phyloP scores from a whole-genome alignment of 2,329 filamentous ascomycete genomes.

The Lachnellula arida region DNA sequence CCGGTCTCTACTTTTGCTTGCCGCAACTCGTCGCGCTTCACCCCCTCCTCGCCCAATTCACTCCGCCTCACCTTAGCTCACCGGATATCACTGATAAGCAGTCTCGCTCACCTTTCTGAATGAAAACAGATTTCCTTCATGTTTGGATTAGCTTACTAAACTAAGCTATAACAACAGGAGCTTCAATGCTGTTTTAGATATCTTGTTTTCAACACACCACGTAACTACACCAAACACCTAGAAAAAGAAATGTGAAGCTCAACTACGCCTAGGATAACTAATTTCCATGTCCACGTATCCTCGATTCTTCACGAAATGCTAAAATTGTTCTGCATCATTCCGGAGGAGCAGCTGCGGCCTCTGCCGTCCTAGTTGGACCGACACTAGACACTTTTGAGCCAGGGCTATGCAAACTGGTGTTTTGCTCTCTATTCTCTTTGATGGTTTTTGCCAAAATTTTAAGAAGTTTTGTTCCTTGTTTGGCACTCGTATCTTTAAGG shows the following conservation, averaged over 20 bases:
- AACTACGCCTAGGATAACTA: conserved; percentile 1
- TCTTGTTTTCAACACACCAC: conserved; percentile 9
- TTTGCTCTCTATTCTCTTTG: conserved; percentile 5
- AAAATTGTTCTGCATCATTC: conserved; percentile 9
- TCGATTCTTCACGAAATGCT: conserved; percentile 7
- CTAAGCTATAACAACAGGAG: conserved; percentile 9
- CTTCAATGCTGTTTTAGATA: conserved; percentile 8
- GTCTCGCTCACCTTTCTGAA: conserved; percentile 2
- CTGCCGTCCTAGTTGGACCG: conserved; percentile 8
- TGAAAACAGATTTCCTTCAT: conserved; percentile 8
- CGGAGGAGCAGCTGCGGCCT: conserved; percentile 7
- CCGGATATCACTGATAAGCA: neutral
- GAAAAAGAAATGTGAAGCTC: conserved; percentile 2
- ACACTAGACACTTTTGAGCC: conserved; percentile 9
- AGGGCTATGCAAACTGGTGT: conserved; percentile 7
- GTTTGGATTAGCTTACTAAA: conserved; percentile 5
- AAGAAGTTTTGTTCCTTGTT: conserved; percentile 8
- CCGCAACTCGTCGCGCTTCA: too few species aligned
- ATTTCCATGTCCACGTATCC: conserved; percentile 3
- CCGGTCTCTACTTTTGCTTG: too few species aligned
- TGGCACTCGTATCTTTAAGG: conserved; percentile 10
- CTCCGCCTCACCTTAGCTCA: too few species aligned
- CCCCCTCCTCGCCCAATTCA: too few species aligned
- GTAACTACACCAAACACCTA: conserved; percentile 6
- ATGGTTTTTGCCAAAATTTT: conserved; percentile 1